Percentiles rank a stretch among this genome's conserved stretches.
phyloP scores from a whole-genome alignment of 1,284 basidiomycete genomes.

The Stygiomarasmius scandens region DNA sequence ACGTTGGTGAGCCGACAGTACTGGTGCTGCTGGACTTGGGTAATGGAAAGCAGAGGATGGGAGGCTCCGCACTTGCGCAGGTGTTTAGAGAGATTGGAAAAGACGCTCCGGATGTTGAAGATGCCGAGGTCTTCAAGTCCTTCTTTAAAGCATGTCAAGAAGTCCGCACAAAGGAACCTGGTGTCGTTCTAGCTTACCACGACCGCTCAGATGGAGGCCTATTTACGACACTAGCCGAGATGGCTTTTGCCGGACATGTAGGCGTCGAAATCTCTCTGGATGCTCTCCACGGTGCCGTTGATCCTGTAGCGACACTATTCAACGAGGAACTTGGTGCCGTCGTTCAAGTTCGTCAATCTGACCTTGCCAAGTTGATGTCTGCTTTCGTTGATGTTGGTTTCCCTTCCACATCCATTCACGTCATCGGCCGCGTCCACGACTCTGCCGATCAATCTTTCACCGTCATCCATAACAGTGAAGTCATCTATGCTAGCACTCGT shows the following conservation, averaged over 20 bases:
- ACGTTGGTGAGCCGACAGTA: slow-evolving; percentile 65
- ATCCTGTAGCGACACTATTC: slow-evolving; percentile 79
- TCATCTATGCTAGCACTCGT: slow-evolving; percentile 71
- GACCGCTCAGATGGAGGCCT: slow-evolving; percentile 98
- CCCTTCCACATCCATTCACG: slow-evolving; percentile 73
- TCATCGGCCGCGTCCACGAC: slow-evolving; percentile 68
- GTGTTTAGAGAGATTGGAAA: slow-evolving; percentile 92
- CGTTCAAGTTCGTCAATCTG: slow-evolving; percentile 76
- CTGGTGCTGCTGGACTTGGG: slow-evolving; percentile 93
- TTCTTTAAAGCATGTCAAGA: slow-evolving; percentile 82
- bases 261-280: slow-evolving; percentile 78
- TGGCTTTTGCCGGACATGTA: slow-evolving; percentile 91
- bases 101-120: slow-evolving; percentile 90
- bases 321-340: slow-evolving; percentile 97
- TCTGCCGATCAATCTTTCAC: slow-evolving; percentile 59
- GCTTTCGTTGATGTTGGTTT: slow-evolving; percentile 74
- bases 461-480: slow-evolving; percentile 55
- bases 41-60: slow-evolving; percentile 81
- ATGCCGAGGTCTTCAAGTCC: slow-evolving; percentile 72
- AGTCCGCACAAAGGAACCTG: slow-evolving; percentile 62
- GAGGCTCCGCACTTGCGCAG: slow-evolving; percentile 94
- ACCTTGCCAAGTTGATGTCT: slow-evolving; percentile 61
- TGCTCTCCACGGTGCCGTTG: slow-evolving; percentile 48
- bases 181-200: slow-evolving; percentile 90
- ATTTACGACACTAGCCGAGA: slow-evolving; percentile 91